Evolutionary conservation across 2,329 filamentous ascomycete genomes (phyloP).

Genomic region (Scedosporium minutisporum): DNA sequence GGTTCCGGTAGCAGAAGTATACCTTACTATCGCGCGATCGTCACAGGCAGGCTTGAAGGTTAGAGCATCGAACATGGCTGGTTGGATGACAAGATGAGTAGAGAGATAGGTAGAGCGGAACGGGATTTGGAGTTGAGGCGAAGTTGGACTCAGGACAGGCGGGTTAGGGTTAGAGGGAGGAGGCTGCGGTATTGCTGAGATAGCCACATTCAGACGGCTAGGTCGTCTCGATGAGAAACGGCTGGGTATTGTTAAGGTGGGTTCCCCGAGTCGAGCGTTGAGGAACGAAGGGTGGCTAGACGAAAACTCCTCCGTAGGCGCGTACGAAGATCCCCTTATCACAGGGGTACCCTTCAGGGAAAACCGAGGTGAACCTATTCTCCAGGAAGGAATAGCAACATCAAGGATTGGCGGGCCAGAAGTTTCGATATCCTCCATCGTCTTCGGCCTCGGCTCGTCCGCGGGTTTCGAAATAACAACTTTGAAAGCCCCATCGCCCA

Average conservation of each 20-base stretch:
- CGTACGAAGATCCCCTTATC: conserved; percentile 71
- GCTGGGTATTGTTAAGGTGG: not conserved
- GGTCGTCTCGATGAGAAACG: conserved; percentile 20
- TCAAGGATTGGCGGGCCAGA: conserved; percentile 49
- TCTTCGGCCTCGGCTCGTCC: conserved; percentile 50
- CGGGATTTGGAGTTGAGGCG: not conserved
- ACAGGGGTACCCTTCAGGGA: conserved; percentile 66
- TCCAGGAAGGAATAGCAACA: conserved; percentile 74
- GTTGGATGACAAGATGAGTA: conserved; percentile 46
- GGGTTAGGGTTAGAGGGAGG: conserved; percentile 15
- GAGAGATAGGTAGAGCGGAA: conserved; percentile 37
- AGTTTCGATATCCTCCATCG: conserved; percentile 45
- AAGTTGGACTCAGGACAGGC: conserved; percentile 27
- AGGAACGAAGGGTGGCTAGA: conserved; percentile 49
- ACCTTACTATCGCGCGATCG: conserved; percentile 72
- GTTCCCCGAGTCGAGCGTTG: conserved; percentile 12
- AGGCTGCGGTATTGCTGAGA: conserved; percentile 9
- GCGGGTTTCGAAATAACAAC: conserved; percentile 69
- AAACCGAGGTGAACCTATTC: conserved; percentile 73
- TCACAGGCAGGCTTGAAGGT: conserved; percentile 72
- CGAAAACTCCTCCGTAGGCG: conserved; percentile 61
- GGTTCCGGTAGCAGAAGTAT: conserved; percentile 58
- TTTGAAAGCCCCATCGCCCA: conserved; percentile 62
- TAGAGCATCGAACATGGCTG: conserved; percentile 73
- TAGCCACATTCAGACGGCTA: conserved; percentile 21